Evolutionary conservation across 2,329 filamentous ascomycete genomes (phyloP), one percentile per base, ranked within the genome.

Genomic region (Diaporthe australafricana): DNA sequence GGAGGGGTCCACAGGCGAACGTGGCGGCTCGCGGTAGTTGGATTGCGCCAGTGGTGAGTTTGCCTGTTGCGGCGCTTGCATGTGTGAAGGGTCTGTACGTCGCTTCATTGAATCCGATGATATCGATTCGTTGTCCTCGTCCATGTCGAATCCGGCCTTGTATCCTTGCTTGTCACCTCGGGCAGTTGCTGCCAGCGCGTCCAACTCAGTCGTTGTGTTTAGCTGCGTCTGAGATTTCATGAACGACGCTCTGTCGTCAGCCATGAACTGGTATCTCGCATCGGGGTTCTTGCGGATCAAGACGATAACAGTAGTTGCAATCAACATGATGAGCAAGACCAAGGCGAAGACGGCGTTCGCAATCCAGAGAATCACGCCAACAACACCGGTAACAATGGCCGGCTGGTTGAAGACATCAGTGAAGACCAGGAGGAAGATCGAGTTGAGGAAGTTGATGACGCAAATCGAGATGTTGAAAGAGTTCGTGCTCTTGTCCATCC

Each of bases 401-500:
- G 95, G 95, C 76, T 95, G 92, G 75, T 92, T 91, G 83, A 98
- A 98, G 60, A 98, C 90, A 73, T 93, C 89, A 30, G 94, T 94
- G 85, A 98, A 98, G 77, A 98, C 90, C 70, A 98, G 87, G 42
- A 98, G 85, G 86, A 97, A 97, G 81, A 98, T 91, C 70, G 92
- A 89, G 83, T 96, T 97, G 78, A 98, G 81, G 82, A 98, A 97
- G 86, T 98, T 98, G 83, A 98, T 87, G 56, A 90, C 92, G 74
- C 91, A 93, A 78, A 98, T 98, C 73, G 94, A 90, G 78, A 98
- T 98, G 84, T 98, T 98, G 88, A 98, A 97, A 60, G 92, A 92
- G 83, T 98, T 98, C 74, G 94, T 98, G 85, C 95, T 96, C 90
- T 98, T 98, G 87, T 98, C 96, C 96, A 98, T 98, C 93, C 94